Percentiles rank a stretch among this genome's conserved stretches.
Conservation (phyloP, 2,329 filamentous ascomycete genomes). For the Podosphaera leucotricha region DNA sequence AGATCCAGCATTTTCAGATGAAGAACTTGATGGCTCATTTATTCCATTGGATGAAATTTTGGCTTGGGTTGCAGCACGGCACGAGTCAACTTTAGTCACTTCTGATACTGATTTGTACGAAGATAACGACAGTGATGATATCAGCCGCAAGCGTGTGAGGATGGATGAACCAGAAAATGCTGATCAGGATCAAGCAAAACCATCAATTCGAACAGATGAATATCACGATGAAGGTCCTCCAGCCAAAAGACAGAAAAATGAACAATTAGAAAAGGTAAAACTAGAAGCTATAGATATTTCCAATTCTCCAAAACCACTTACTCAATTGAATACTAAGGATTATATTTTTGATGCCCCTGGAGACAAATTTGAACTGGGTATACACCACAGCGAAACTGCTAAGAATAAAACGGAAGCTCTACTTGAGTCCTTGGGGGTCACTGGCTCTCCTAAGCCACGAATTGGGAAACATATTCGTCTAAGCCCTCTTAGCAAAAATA, state of each 20-base stretch:
- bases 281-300: conserved; percentile 1
- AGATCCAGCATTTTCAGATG: conserved; percentile 22
- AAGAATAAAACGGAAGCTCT: conserved; percentile 13
- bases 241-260: conserved; percentile 11
- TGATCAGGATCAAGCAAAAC: conserved; percentile 3
- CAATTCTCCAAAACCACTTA: no score
- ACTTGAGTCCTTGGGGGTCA: conserved; percentile 17
- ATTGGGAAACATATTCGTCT: conserved; percentile 5
- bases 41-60: conserved; percentile 11
- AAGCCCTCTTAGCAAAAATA: conserved; percentile 2
- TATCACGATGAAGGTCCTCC: conserved; percentile 3
- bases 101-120: background rate
- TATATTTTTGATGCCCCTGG: no score
- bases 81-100: conserved; percentile 2
- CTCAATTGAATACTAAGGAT: no score
- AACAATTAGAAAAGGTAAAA: conserved; percentile 1
- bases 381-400: no score
- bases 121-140: background rate
- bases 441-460: conserved; percentile 16
- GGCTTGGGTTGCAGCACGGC: conserved; percentile 9
- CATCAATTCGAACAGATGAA: conserved; percentile 4
- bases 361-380: no score
- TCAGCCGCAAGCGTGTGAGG: conserved; percentile 10
- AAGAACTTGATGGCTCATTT: conserved; percentile 5
- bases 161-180: conserved; percentile 4